Conservation (phyloP, 2,329 filamentous ascomycete species). For the Stachybotrys elegans region DNA sequence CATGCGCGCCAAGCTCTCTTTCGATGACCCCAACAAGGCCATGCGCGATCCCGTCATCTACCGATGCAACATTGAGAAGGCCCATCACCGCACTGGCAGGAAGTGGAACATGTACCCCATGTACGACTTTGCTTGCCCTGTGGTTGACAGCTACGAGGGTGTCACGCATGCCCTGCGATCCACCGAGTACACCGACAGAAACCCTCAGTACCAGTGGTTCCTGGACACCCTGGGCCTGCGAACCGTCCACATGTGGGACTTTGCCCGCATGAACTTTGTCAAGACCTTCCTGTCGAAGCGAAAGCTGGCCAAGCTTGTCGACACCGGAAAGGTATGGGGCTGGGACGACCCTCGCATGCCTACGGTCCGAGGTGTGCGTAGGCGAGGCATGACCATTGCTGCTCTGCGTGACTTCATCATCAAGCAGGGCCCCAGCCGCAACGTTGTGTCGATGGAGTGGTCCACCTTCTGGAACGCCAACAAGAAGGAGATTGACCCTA, state of each 20-base stretch:
- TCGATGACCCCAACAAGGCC: constrained; percentile 90
- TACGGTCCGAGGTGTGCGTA: constrained; percentile 72
- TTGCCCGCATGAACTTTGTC: constrained; percentile 79
- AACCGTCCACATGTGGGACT: constrained; percentile 80
- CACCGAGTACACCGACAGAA: constrained; percentile 83
- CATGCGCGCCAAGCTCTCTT: constrained; percentile 90
- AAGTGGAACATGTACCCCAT: constrained; percentile 84
- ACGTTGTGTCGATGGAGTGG: constrained; percentile 83
- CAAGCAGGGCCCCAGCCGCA: constrained; percentile 77
- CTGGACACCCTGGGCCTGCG: constrained; percentile 67
- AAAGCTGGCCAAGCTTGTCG: constrained; percentile 79
- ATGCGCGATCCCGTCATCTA: constrained; percentile 97
- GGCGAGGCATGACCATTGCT: constrained; percentile 73
- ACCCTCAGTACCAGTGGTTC: constrained; percentile 86
- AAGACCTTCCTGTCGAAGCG: constrained; percentile 79
- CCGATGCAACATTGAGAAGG: constrained; percentile 67
- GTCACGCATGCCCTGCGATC: constrained; percentile 80
- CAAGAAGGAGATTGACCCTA: constrained; percentile 77
- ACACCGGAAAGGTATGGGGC: constrained; percentile 69
- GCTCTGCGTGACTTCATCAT: constrained; percentile 80
- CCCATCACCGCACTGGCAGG: constrained; percentile 73
- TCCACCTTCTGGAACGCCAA: constrained; percentile 67
- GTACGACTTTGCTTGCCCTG: constrained; percentile 81
- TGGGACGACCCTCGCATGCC: constrained; percentile 89
- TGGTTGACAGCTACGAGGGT: constrained; percentile 75